Evolutionary conservation across 345 rosid genomes (phyloP), one percentile per base, ranked within the genome.

Genomic region (Dipteronia dyeriana): DNA sequence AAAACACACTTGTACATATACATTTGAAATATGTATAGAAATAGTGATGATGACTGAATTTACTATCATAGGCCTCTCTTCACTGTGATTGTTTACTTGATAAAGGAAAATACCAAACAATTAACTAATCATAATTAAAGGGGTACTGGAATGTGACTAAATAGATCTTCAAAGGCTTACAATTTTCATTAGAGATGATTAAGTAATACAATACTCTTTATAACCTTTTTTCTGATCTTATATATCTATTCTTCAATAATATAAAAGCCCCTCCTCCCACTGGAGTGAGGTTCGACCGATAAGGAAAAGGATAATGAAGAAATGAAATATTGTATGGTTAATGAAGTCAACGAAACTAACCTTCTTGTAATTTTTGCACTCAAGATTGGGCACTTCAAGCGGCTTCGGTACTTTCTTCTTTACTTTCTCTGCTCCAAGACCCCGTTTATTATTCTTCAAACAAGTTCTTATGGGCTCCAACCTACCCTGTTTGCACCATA

Each of bases 361-460:
- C 85, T 82, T 74, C 86, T 82, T 74, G 10, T 75, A 78, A n/a
- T 51, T 72, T 68, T 82, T 75, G 59, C 76, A 71, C 49, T 71
- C 79, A 38, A 88, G 82, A 34, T 22, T 51, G 25, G 65, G 26
- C 29, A 79, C 45, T 41, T 70, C 76, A 34, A 10, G 72, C 31
- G 82, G 71, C 64, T 83, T 86, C 65, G 71, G 54, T 2, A 45
- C 75, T 75, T 85, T 87, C 80, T 85, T 89, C 85, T 89, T 88
- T 17, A 66, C 71, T 71, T 70, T 81, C 60, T 80, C 88, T 39
- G 95, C 90, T 79, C 98, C 98, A 7, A 95, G 47, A 29, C 98
- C 98, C 25, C 90, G 87, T 81, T 91, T 95, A 79, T 95, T 89
- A 61, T 85, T 82, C 80, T 95, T 95, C 81, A 79, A 59, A 62